These are phyloP conservation scores for Colletotrichum filicis DNA, from an alignment of 2,329 filamentous ascomycete genomes.

Conservation along the genomic window DNA sequence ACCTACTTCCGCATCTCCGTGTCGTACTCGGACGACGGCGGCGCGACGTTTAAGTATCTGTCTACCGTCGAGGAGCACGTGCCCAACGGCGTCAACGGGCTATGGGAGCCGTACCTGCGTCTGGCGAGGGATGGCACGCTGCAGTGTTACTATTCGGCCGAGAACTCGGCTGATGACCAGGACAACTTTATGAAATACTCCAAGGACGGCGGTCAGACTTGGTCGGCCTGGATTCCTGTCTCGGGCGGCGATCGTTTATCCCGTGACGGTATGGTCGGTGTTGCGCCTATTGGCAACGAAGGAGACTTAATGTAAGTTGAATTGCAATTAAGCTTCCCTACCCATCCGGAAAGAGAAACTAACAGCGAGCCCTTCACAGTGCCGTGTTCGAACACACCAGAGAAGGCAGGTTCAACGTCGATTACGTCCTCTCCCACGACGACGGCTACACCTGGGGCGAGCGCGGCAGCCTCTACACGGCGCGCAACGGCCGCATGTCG, in stretches of 20 bases:
- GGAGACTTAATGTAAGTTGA: too few species aligned
- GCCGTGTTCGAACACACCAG: too few species aligned
- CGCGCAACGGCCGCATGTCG: constrained; percentile 45
- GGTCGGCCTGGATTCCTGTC: constrained; percentile 48
- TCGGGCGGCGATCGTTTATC: too few species aligned
- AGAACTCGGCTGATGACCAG: constrained; percentile 51
- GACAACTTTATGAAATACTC: constrained; percentile 53
- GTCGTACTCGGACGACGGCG: constrained; percentile 53
- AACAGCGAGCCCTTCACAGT: too few species aligned
- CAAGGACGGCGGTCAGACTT: constrained; percentile 51
- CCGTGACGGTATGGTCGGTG: too few species aligned
- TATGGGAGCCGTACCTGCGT: constrained; percentile 59
- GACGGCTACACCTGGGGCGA: constrained; percentile 54
- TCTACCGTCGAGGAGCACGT: constrained; percentile 41
- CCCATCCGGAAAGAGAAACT: too few species aligned
- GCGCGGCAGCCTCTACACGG: constrained; percentile 49
- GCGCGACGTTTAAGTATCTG: constrained; percentile 48
- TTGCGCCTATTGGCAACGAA: too few species aligned
- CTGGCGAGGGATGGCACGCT: constrained; percentile 49
- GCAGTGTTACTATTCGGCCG: constrained; percentile 56
- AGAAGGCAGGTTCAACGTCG: constrained; percentile 38
- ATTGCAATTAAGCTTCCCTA: accelerated
- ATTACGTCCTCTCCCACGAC: constrained; percentile 50
- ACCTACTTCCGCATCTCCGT: constrained; percentile 54
- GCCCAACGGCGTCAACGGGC: constrained; percentile 43